These are phyloP conservation scores for Epithemia pelagica DNA, from an alignment of 108 stramenopile genomes.

Conservation along the genomic window DNA sequence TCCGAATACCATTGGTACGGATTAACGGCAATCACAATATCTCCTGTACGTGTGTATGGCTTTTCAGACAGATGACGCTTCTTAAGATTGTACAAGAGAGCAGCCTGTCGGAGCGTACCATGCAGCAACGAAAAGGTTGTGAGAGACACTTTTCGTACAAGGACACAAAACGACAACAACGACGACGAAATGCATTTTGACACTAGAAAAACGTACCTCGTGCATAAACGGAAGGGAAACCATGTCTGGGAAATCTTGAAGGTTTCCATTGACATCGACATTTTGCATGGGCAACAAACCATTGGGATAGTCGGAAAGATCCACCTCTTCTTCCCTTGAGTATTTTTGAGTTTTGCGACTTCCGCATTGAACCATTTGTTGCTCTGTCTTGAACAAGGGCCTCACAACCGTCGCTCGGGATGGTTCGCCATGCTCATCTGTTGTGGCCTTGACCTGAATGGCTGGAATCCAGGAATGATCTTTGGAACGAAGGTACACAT, in stretches of 20 bases:
- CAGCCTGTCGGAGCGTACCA: conserved; percentile 57
- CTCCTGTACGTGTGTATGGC: conserved; percentile 81
- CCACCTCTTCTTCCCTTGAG: conserved; percentile 15
- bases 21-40: conserved; percentile 86
- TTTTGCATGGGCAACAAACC: conserved; percentile 62
- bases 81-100: conserved; percentile 79
- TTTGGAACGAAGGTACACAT: conserved; percentile 17
- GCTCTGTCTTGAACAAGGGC: conserved; percentile 4
- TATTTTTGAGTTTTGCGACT: not conserved
- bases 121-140: conserved; percentile 46
- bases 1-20: conserved; percentile 69
- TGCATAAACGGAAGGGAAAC: conserved; percentile 71
- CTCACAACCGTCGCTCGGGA: not conserved
- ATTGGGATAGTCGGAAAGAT: conserved; percentile 64
- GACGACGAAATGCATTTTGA: no score
- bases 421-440: not conserved
- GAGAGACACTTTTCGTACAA: no score
- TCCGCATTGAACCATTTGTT: conserved; percentile 6
- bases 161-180: no score
- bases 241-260: conserved; percentile 43
- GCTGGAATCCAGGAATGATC: conserved; percentile 27
- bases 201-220: conserved; percentile 52
- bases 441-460: not conserved
- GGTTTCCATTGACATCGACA: conserved; percentile 39
- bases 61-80: conserved; percentile 43